phyloP scores from a whole-genome alignment of 768 basidiomycete species.

The Rubroboletus pulcherrimus region DNA sequence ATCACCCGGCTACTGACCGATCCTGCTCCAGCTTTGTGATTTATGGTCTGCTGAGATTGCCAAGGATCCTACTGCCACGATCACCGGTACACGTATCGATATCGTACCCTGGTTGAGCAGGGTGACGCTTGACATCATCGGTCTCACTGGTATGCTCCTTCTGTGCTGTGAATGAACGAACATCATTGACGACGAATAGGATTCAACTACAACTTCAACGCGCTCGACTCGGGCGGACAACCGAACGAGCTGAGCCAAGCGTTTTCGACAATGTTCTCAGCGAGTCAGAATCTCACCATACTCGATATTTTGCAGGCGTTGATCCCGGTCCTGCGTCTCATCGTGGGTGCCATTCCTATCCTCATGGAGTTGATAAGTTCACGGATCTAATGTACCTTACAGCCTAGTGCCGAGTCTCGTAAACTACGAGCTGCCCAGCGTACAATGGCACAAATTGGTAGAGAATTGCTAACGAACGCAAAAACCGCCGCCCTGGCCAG shows the following conservation, averaged over 20 bases:
- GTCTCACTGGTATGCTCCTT: conserved; percentile 33
- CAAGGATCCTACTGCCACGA: conserved; percentile 18
- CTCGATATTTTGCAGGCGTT: conserved; percentile 32
- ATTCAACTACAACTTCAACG: conserved; percentile 36
- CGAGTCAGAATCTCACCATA: conserved; percentile 9
- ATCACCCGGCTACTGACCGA: not conserved
- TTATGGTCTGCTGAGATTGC: conserved; percentile 38
- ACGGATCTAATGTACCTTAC: not conserved
- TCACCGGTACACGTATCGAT: conserved; percentile 25
- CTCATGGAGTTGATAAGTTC: not conserved
- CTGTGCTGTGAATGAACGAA: not conserved
- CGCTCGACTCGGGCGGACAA: conserved; percentile 24
- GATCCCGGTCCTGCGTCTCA: conserved; percentile 35
- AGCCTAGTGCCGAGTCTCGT: conserved; percentile 24
- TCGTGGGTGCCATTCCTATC: conserved; percentile 31
- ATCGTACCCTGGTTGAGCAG: conserved; percentile 32
- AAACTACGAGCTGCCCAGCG: conserved; percentile 27
- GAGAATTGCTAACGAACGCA: conserved; percentile 46
- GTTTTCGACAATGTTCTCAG: conserved; percentile 30
- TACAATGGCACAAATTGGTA: conserved; percentile 50
- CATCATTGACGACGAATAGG: conserved; percentile 21
- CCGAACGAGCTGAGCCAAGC: conserved; percentile 33
- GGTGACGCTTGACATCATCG: conserved; percentile 41
- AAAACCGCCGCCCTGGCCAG: conserved; percentile 36
- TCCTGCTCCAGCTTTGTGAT: conserved; percentile 40